These are phyloP conservation scores for Begonia peltatifolia DNA, from an alignment of 306 rosid genomes.

Conservation along the genomic window DNA sequence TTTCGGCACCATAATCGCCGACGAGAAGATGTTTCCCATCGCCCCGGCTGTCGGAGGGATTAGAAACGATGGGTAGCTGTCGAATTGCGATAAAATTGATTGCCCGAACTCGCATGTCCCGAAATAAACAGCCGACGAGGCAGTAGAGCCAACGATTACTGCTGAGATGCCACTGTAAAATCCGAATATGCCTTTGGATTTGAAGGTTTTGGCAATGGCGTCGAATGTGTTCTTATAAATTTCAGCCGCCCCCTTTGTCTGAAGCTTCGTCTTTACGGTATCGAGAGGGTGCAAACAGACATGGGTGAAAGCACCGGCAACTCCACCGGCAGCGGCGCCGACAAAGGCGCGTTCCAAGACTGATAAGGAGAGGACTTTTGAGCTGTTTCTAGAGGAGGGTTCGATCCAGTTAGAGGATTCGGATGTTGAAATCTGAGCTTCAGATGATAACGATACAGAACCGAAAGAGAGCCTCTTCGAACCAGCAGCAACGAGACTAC, in stretches of 20 bases:
- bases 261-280: slow-evolving; percentile 76
- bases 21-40: slow-evolving; percentile 70
- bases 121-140: slow-evolving; percentile 74
- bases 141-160: slow-evolving; percentile 69
- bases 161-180: slow-evolving; percentile 87
- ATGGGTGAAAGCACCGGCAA: slow-evolving; percentile 94
- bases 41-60: slow-evolving; percentile 83
- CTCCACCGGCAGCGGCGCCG: slow-evolving; percentile 74
- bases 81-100: slow-evolving; percentile 39
- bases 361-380: slow-evolving; percentile 32
- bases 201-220: slow-evolving; percentile 55
- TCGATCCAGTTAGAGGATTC: slow-evolving; percentile 15
- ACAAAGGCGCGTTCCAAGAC: slow-evolving; percentile 69
- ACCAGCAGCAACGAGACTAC: neutral
- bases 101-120: slow-evolving; percentile 86
- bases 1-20: slow-evolving; percentile 86
- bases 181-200: slow-evolving; percentile 42
- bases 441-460: slow-evolving; percentile 23
- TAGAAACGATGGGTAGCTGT: slow-evolving; percentile 32
- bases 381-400: slow-evolving; percentile 18
- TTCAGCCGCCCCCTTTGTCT: slow-evolving; percentile 63
- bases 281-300: slow-evolving; percentile 83
- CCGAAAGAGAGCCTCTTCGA: slow-evolving; percentile 18
- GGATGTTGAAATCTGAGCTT: slow-evolving; percentile 10
- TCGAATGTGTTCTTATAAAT: slow-evolving; percentile 58